Evolutionary conservation across 352 stramenopile species (phyloP).

Genomic region (Globisporangium irregulare): DNA sequence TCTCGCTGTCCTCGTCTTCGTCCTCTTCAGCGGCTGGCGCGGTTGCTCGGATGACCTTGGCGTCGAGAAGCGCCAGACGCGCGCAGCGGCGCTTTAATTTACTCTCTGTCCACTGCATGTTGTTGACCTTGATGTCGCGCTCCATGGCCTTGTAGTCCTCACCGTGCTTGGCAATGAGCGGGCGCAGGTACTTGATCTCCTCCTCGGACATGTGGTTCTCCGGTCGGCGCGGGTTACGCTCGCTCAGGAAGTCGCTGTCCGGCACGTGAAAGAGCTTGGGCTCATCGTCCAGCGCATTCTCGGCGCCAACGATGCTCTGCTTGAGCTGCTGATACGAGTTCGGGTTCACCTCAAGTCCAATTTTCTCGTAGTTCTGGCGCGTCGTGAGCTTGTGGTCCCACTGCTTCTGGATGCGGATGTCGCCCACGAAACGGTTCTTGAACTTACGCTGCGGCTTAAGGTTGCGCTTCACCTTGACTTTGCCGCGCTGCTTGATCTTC

Average conservation of each 20-base stretch:
- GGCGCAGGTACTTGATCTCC: slow-evolving; percentile 74
- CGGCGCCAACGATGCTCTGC: slow-evolving; percentile 41
- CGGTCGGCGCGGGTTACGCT: slow-evolving; percentile 63
- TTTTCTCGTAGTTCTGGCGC: slow-evolving; percentile 76
- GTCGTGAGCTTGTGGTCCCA: slow-evolving; percentile 82
- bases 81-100: slow-evolving; percentile 73
- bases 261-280: slow-evolving; percentile 65
- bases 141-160: slow-evolving; percentile 77
- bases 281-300: slow-evolving; percentile 59
- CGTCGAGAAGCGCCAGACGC: slow-evolving; percentile 69
- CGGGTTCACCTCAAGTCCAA: slow-evolving; percentile 64
- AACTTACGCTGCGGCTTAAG: slow-evolving; percentile 74
- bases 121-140: slow-evolving; percentile 83
- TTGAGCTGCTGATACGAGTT: slow-evolving; percentile 56
- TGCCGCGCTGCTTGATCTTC: slow-evolving; percentile 64
- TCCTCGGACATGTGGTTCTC: slow-evolving; percentile 81
- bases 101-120: slow-evolving; percentile 78
- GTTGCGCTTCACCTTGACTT: slow-evolving; percentile 65
- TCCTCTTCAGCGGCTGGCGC: slow-evolving; percentile 8
- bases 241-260: slow-evolving; percentile 74
- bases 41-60: slow-evolving; percentile 58
- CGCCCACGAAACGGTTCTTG: slow-evolving; percentile 69
- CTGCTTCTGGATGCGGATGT: slow-evolving; percentile 63
- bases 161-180: slow-evolving; percentile 64
- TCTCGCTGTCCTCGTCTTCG: slow-evolving; percentile 17